Percentiles rank a stretch among this genome's conserved stretches.
Evolutionary conservation across 805 yeast species (phyloP).

Genomic region (Candida endomychidarum): DNA sequence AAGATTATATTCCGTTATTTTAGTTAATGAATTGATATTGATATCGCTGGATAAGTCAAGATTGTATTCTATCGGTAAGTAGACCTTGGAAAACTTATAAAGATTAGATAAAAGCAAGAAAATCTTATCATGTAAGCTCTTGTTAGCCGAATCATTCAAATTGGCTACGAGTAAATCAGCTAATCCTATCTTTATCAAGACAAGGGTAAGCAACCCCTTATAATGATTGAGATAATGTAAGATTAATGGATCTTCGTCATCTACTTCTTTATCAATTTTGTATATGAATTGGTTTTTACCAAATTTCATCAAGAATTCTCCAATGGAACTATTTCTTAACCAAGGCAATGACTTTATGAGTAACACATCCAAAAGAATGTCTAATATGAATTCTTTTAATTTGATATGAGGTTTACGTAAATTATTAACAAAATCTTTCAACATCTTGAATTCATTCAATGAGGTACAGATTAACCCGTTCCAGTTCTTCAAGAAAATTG

Average conservation of each 20-base stretch:
- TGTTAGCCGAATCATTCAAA: slow-evolving; percentile 38
- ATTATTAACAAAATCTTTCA: slow-evolving; percentile 60
- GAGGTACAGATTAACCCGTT: slow-evolving; percentile 72
- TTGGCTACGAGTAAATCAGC: slow-evolving; percentile 45
- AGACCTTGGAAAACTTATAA: slow-evolving; percentile 12
- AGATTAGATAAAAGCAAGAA: slow-evolving; percentile 13
- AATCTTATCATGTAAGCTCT: slow-evolving; percentile 12
- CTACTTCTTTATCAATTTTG: neutral
- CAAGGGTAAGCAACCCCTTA: slow-evolving; percentile 56
- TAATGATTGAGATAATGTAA: slow-evolving; percentile 54
- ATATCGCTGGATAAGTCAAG: slow-evolving; percentile 13
- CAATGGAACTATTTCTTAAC: slow-evolving; percentile 30
- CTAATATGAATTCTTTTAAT: slow-evolving; percentile 63
- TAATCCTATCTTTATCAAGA: slow-evolving; percentile 53
- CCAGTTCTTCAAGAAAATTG: slow-evolving; percentile 66
- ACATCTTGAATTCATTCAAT: slow-evolving; percentile 51
- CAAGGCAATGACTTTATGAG: slow-evolving; percentile 60
- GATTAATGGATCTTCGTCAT: slow-evolving; percentile 9
- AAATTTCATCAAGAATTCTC: slow-evolving; percentile 18
- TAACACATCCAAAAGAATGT: slow-evolving; percentile 67
- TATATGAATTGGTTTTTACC: slow-evolving; percentile 6
- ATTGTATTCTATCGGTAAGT: slow-evolving; percentile 14
- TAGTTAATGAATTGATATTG: slow-evolving; percentile 13
- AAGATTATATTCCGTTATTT: slow-evolving; percentile 13
- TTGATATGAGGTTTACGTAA: slow-evolving; percentile 57